Evolutionary conservation across 192 early-diverging fungal genomes (phyloP), one percentile per base, ranked within the genome.

Genomic region (Coemansia sp.): DNA sequence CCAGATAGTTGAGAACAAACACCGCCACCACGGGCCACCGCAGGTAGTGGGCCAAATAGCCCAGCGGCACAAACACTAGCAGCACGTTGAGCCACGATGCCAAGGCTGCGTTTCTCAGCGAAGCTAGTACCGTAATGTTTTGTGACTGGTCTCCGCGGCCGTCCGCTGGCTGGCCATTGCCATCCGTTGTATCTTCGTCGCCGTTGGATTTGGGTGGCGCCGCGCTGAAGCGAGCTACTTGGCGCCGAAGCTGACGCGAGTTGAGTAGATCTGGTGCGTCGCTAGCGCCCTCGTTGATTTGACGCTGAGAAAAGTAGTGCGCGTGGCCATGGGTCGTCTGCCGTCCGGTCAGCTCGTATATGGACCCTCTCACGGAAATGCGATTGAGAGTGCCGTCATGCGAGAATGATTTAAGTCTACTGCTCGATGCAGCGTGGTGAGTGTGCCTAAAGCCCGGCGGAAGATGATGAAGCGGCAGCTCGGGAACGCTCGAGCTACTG

Each of bases 1-100:
- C 94, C 48, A 93, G 67, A 51, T 95, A 94, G 78, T 97, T 97
- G 56, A 95, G 75, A 39, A 90, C 56, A 79, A 98, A 98, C 17
- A 86, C 75, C 17, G 83, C 67, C 7, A 87, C 80, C 11, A 89
- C 87, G 27, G 79, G 66, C 93, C 92, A 95, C 11, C 72, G 44
- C n/a, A 92, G 61, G 36, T 81, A 74, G 53, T 84, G 72, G 29
- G 92, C 84, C 13, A 88, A 31, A 53, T 94, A 88, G 16, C 92
- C 96, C 21, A 97, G 67, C 3, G 96, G 96, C 19, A 93, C 81
- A 71, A 95, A 90, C 6, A 93, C 63, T 3, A 94, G 67, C 13
- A 93, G 78, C 4, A 90, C 50, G 69, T 95, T 92, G 74, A 93
- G 69, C 76, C 85, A 90, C 16, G 87, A 87, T 5, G 85, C 79